These are phyloP conservation scores for Starmerella apicola DNA, from an alignment of 805 yeast species.

Conservation along the genomic window DNA sequence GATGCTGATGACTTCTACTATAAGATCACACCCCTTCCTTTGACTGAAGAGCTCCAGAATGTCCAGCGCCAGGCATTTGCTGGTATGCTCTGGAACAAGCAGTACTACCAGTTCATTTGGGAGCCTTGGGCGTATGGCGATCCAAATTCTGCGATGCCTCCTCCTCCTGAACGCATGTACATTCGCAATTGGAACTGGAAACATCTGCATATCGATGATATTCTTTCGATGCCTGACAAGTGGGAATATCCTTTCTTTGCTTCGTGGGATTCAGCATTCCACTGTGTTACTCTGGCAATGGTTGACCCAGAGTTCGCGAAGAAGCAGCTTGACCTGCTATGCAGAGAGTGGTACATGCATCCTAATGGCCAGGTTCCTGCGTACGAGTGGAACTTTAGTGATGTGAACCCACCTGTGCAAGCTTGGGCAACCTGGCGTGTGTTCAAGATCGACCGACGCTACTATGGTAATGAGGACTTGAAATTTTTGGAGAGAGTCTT, in stretches of 20 bases:
- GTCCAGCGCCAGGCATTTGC: slow-evolving; percentile 91
- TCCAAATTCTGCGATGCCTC: slow-evolving; percentile 58
- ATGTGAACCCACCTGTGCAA: slow-evolving; percentile 95
- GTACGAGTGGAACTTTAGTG: slow-evolving; percentile 90
- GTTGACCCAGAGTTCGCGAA: slow-evolving; percentile 88
- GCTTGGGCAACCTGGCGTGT: slow-evolving; percentile 90
- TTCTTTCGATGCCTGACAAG: slow-evolving; percentile 81
- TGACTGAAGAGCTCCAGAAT: slow-evolving; percentile 62
- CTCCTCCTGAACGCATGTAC: slow-evolving; percentile 67
- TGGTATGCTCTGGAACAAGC: slow-evolving; percentile 87
- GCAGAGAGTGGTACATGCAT: slow-evolving; percentile 95
- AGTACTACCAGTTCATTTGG: slow-evolving; percentile 76
- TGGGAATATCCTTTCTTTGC: slow-evolving; percentile 96
- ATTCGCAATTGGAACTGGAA: slow-evolving; percentile 86
- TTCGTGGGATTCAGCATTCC: slow-evolving; percentile 95
- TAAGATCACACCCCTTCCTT: slow-evolving; percentile 75
- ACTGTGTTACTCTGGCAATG: slow-evolving; percentile 84
- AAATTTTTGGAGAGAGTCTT: slow-evolving; percentile 82
- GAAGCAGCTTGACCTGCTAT: slow-evolving; percentile 68
- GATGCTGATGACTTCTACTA: slow-evolving; percentile 92
- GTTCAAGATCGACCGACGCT: slow-evolving; percentile 72
- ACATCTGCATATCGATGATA: slow-evolving; percentile 76
- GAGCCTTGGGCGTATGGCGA: slow-evolving; percentile 83
- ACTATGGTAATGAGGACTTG: slow-evolving; percentile 70
- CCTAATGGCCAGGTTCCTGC: slow-evolving; percentile 98